These are phyloP conservation scores for Citropsis articulata DNA, from an alignment of 345 rosid species.

Conservation along the genomic window DNA sequence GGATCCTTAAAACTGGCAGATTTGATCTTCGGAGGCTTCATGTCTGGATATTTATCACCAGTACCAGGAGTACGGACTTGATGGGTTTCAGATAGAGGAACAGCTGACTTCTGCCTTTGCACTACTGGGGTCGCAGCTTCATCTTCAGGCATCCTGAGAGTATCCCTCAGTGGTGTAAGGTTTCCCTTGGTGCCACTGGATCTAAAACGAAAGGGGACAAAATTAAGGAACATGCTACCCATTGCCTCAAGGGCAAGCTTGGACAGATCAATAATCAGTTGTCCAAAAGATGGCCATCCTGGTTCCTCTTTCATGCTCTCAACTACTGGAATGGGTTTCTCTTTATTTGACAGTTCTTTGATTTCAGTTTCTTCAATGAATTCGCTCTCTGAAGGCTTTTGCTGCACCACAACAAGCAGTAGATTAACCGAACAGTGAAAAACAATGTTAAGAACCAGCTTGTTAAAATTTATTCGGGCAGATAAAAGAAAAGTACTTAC, in stretches of 20 bases:
- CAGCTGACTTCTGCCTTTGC: conserved; percentile 61
- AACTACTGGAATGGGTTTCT: conserved; percentile 43
- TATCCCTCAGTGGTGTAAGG: conserved; percentile 70
- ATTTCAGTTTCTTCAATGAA: conserved; percentile 42
- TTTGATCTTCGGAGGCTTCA: conserved; percentile 61
- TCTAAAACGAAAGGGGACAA: conserved; percentile 59
- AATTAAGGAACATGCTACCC: conserved; percentile 39
- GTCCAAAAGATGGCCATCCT: conserved; percentile 92
- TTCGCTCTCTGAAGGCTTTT: conserved; percentile 41
- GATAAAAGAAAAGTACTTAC: neutral
- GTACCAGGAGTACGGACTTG: conserved; percentile 43
- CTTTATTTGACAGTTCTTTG: conserved; percentile 42
- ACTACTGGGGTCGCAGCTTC: conserved; percentile 48
- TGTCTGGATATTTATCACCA: conserved; percentile 46
- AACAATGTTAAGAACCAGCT: neutral
- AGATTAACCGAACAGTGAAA: conserved; percentile 8
- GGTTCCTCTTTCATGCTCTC: conserved; percentile 76
- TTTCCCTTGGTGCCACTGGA: conserved; percentile 37
- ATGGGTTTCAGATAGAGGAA: conserved; percentile 53
- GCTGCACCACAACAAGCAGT: conserved; percentile 24
- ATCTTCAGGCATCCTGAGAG: conserved; percentile 75
- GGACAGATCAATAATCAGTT: conserved; percentile 67
- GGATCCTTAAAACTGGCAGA: conserved; percentile 74
- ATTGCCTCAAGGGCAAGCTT: conserved; percentile 72
- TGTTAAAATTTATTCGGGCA: neutral